These are phyloP conservation scores for Lentinula boryana DNA, from an alignment of 768 basidiomycete species.

Conservation along the genomic window DNA sequence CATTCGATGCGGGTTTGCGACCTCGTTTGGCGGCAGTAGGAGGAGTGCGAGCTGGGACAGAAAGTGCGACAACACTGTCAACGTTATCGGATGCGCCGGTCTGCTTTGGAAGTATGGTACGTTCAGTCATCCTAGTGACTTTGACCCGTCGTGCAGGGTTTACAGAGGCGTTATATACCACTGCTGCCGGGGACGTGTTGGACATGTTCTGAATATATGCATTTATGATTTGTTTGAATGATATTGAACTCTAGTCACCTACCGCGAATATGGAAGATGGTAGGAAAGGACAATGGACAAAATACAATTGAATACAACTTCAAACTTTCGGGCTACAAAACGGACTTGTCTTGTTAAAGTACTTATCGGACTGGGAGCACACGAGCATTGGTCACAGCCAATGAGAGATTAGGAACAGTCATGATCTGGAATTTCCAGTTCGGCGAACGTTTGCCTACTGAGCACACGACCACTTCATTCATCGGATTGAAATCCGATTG, in stretches of 20 bases:
- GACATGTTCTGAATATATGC: background rate
- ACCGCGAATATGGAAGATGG: background rate
- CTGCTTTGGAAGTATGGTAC: background rate
- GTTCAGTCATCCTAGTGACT: background rate
- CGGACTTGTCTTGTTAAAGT: background rate
- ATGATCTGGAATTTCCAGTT: background rate
- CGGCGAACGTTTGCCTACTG: background rate
- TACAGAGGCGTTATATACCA: background rate
- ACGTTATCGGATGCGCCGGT: background rate
- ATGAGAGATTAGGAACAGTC: background rate
- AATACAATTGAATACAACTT: background rate
- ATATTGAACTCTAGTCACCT: background rate
- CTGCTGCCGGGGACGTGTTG: background rate
- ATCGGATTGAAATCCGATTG: background rate
- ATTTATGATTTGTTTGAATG: background rate
- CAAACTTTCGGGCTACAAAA: background rate
- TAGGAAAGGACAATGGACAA: background rate
- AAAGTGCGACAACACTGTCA: background rate
- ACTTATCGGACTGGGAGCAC: background rate
- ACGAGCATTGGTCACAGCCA: background rate
- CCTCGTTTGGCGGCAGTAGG: slow-evolving; percentile 41
- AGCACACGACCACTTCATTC: background rate
- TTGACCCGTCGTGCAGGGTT: background rate
- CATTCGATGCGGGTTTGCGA: slow-evolving; percentile 57
- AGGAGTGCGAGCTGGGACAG: background rate